phyloP scores from a whole-genome alignment of 768 basidiomycete genomes.

The Hericium erinaceus region DNA sequence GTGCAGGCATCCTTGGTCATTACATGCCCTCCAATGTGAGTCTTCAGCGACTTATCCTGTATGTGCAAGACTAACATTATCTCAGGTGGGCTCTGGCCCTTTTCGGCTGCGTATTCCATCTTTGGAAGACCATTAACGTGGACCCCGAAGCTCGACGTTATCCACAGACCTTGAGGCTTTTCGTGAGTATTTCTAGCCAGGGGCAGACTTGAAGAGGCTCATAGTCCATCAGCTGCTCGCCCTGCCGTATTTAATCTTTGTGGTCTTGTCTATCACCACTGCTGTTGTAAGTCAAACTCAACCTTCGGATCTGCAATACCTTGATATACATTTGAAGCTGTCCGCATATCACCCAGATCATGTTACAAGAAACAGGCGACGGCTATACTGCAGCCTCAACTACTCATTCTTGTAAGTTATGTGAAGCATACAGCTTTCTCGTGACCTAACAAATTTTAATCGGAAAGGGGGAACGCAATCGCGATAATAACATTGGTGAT shows the following conservation, averaged over 20 bases:
- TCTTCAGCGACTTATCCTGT: neutral
- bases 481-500: neutral
- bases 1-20: constrained; percentile 33
- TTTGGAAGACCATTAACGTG: neutral
- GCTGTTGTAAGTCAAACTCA: neutral
- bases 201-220: too few relatives aligned
- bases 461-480: neutral
- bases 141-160: neutral
- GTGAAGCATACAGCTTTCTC: neutral
- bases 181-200: too few relatives aligned
- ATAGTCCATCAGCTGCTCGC: neutral
- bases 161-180: too few relatives aligned
- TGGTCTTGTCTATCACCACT: neutral
- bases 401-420: neutral
- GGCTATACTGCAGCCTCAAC: neutral
- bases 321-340: neutral
- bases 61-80: neutral
- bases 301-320: neutral
- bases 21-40: constrained; percentile 15
- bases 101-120: neutral
- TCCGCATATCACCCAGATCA: neutral
- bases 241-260: neutral
- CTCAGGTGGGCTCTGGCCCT: neutral
- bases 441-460: neutral
- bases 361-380: neutral